Conservation (phyloP, 495 filamentous ascomycete genomes). For the Ramalina intermedia region DNA sequence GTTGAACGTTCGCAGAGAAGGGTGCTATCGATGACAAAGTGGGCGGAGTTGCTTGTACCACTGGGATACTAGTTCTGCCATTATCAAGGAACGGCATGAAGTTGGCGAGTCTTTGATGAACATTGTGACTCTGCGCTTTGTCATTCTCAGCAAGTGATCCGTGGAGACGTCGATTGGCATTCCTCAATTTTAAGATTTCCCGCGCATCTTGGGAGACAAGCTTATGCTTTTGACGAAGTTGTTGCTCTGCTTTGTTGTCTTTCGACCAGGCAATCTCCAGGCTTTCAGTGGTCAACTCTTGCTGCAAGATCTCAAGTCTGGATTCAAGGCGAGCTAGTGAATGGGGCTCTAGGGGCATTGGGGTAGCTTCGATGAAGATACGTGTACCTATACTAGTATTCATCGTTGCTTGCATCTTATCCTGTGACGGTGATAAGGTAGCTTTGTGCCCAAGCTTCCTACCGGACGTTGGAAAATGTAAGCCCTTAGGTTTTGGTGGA, state of each 20-base stretch:
- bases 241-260: background rate
- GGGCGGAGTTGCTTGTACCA: too few species aligned
- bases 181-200: background rate
- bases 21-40: too few species aligned
- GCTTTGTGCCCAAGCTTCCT: constrained; percentile 18
- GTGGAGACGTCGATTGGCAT: too few species aligned
- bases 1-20: too few species aligned
- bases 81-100: too few species aligned
- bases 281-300: background rate
- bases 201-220: background rate
- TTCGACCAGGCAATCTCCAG: background rate
- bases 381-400: constrained; percentile 4
- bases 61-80: too few species aligned
- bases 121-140: too few species aligned
- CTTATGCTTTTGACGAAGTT: background rate
- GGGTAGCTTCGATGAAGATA: background rate
- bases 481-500: constrained; percentile 22
- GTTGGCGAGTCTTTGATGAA: too few species aligned
- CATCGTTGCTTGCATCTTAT: constrained; percentile 10
- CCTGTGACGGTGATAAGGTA: constrained; percentile 23
- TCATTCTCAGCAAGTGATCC: too few species aligned
- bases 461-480: constrained; percentile 28
- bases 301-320: background rate
- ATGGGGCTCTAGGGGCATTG: background rate
- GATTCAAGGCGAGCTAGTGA: background rate